Base-by-base conservation (phyloP, 768 basidiomycete species). In the Cyclocybe aegerita region DNA sequence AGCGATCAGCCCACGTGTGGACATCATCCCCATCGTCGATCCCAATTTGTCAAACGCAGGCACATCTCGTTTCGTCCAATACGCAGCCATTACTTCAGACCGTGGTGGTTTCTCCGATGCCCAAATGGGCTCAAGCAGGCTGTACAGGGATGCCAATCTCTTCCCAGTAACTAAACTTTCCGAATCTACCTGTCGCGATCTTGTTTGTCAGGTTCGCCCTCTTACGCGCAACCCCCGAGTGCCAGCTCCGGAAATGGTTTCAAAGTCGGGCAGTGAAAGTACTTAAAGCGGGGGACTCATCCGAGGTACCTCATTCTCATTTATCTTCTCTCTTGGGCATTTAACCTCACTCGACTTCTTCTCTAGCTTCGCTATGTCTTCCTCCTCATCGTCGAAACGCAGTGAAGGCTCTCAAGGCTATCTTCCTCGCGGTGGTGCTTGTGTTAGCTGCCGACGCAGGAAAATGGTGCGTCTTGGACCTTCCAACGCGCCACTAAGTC, bases 391-490 rank as follows among this genome's bases (percentile, higher is more conserved):
- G 40, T 39, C 50, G 9, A 52, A 40, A 36, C 43, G 44, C 12
- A 14, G 31, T 10, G 50, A 52, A 31, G 37, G 34, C n/a, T 35
- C 48, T 4, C 57, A 56, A 53, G 54, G 54, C 3, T 63, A 60
- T 43, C 58, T 66, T 39, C 65, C 61, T 30, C 51, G 65, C n/a
- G 65, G 65, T 10, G 60, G 60, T 8, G 65, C 65, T 6, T 66
- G 65, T 46, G 62, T 64, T n/a, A 66, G 61, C 31, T 66, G 65
- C 55, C 61, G 65, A 44, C 57, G 65, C 40, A 54, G 65, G 12
- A 66, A 66, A 54, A 66, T 64, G 60, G 65, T 60, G 36, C 31
- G 59, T 51, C 4, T 31, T 47, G 44, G n/a, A 8, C 39, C 7
- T 9, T 29, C 6, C 12, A 7, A 23, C 30, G 23, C 11, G 12